phyloP scores from a whole-genome alignment of 2,329 filamentous ascomycete genomes.

The Trichophyton equinum region DNA sequence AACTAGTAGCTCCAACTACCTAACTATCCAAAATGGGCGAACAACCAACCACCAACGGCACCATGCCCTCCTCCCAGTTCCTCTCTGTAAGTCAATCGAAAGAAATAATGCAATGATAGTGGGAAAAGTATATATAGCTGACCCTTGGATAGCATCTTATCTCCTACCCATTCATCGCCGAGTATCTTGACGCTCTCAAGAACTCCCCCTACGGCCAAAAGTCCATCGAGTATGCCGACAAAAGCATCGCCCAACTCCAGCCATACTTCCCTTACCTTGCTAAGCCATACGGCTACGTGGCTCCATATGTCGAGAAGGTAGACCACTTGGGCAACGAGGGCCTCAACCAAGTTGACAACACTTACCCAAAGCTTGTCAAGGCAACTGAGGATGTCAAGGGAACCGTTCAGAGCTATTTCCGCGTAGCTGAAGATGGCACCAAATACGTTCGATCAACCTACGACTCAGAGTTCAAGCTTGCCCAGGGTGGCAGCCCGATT shows the following conservation, averaged over 20 bases:
- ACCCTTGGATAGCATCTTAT: constrained; percentile 55
- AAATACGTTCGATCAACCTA: constrained; percentile 34
- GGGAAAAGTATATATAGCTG: not conserved
- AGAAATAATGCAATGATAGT: not conserved
- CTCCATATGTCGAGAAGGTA: constrained; percentile 71
- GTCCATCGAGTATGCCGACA: constrained; percentile 62
- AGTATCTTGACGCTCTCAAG: constrained; percentile 66
- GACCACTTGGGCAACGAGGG: constrained; percentile 64
- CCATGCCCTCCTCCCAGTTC: constrained; percentile 38
- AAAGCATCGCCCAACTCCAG: constrained; percentile 62
- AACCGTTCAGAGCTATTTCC: constrained; percentile 50
- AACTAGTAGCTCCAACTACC: not conserved
- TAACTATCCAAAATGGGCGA: constrained; percentile 29
- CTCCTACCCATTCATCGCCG: constrained; percentile 71
- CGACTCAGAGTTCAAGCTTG: constrained; percentile 35
- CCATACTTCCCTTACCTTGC: constrained; percentile 67
- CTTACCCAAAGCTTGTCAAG: constrained; percentile 63
- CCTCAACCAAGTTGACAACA: constrained; percentile 56
- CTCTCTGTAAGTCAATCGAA: constrained; percentile 22
- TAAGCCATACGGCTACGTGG: constrained; percentile 68
- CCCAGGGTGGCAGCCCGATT: constrained; percentile 41
- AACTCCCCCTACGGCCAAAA: constrained; percentile 71
- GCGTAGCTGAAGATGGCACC: constrained; percentile 47
- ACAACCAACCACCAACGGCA: constrained; percentile 37
- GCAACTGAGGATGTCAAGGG: constrained; percentile 57